Conservation (phyloP, 495 filamentous ascomycete genomes). For the Penicillium waksmanii region DNA sequence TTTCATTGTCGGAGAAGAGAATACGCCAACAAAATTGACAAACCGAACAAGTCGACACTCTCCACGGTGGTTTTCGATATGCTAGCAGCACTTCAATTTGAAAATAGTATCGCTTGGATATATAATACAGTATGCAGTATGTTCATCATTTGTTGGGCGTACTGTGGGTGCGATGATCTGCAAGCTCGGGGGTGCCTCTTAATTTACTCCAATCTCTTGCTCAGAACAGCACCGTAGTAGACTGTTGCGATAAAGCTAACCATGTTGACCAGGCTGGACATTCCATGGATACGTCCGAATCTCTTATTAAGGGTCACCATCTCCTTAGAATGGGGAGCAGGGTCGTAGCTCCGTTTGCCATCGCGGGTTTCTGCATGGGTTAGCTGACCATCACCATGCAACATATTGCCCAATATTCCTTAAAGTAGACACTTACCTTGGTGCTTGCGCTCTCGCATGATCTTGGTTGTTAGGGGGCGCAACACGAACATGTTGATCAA, state of each 20-base stretch:
- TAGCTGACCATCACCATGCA: slow-evolving; percentile 6
- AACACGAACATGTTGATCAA: slow-evolving; percentile 68
- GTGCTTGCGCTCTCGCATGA: slow-evolving; percentile 73
- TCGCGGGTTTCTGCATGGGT: slow-evolving; percentile 65
- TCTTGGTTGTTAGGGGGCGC: slow-evolving; percentile 70
- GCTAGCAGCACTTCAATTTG: too few relatives aligned
- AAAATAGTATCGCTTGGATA: too few relatives aligned
- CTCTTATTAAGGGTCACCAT: slow-evolving; percentile 80
- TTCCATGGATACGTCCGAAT: slow-evolving; percentile 79
- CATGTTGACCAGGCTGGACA: slow-evolving; percentile 75
- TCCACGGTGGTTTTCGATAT: too few relatives aligned
- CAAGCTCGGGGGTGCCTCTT: not conserved
- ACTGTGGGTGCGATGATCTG: not conserved
- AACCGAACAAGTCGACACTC: too few relatives aligned
- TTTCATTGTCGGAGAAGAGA: too few relatives aligned
- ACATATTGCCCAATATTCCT: not conserved
- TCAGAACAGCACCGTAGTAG: slow-evolving; percentile 73
- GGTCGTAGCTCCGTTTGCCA: slow-evolving; percentile 81
- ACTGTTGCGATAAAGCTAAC: slow-evolving; percentile 65
- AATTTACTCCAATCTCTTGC: slow-evolving; percentile 54
- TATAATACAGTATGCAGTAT: too few relatives aligned
- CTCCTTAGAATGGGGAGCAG: slow-evolving; percentile 72
- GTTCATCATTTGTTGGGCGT: too few relatives aligned
- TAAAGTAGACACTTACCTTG: slow-evolving; percentile 63
- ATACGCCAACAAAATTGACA: too few relatives aligned